Evolutionary conservation across 768 basidiomycete species (phyloP).

Genomic region (Albatrellus ellisii): DNA sequence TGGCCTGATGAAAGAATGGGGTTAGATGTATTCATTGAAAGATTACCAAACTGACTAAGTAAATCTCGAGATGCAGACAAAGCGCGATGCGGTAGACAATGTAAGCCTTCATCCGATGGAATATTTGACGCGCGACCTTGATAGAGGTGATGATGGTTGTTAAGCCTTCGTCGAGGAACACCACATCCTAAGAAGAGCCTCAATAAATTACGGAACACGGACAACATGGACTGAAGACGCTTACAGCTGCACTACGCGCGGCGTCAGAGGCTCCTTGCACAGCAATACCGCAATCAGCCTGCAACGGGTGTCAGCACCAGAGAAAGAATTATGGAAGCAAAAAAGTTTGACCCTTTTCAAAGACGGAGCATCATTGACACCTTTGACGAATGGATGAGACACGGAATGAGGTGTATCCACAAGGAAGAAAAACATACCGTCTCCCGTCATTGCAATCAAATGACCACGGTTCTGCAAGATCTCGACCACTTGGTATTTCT

Average conservation of each 20-base stretch:
- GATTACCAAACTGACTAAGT: conserved; percentile 18
- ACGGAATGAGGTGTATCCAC: conserved; percentile 3
- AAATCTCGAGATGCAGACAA: conserved; percentile 35
- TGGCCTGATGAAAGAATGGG: conserved; percentile 14
- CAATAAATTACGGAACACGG: background rate
- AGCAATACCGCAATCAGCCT: conserved; percentile 26
- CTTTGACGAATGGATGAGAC: conserved; percentile 2
- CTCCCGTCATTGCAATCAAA: conserved; percentile 32
- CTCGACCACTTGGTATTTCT: conserved; percentile 23
- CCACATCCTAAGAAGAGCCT: conserved; percentile 21
- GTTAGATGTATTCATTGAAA: background rate
- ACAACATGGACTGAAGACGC: background rate
- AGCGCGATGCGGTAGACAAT: conserved; percentile 37
- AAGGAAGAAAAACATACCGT: conserved; percentile 14
- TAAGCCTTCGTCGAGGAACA: conserved; percentile 35
- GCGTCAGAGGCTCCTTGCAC: conserved; percentile 31
- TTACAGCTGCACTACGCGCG: conserved; percentile 24
- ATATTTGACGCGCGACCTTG: conserved; percentile 36
- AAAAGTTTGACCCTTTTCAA: conserved; percentile 17
- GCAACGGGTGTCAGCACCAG: background rate
- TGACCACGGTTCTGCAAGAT: conserved; percentile 29
- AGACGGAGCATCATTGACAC: conserved; percentile 22
- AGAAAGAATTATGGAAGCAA: conserved; percentile 7
- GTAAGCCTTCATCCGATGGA: conserved; percentile 36
- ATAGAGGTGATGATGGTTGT: conserved; percentile 29